Base-by-base conservation (phyloP, 805 yeast species). In the Yamadazyma insecticola region DNA sequence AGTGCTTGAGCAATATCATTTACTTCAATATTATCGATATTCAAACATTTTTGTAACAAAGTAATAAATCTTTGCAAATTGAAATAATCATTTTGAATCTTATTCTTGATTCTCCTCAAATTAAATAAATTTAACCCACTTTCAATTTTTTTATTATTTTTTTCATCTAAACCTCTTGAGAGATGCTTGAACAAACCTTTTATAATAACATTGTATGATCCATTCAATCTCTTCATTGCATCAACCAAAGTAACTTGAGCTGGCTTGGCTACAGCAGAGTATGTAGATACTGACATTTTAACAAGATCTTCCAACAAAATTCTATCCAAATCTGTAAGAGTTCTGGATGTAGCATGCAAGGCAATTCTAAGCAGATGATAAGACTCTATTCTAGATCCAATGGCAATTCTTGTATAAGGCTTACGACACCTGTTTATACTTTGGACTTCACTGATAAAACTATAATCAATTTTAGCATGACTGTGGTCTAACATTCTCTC, bases 361-460 rank as follows among this genome's bases (percentile, higher is more conserved):
- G 76, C 63, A 16, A 81, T 74, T 43, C 97, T 72, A 43, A 82
- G 78, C 51, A 76, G 74, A 43, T 89, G 96, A 40, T 77, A 82
- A 11, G 78, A 61, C 33, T 78, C 82, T 10, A 87, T 65, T 33
- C 95, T 70, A 0, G 84, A 74, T 3, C 84, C 94, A n/a, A 87
- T 51, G 2, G 83, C 71, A 1, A 85, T 70, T 48, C 96, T 76
- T 0, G 97, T 88, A 41, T 67, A 81, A 2, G 88, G 85, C 37
- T 81, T 78, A 5, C 76, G 60, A 13, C 76, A 53, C 26, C 83
- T 77, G 4, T 81, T 72, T 4, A 84, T 58, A n/a, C 74, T 64
- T 47, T 82, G 89, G 7, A 77, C 62, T 22, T 71, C 69, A 26
- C 72, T 72, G 32, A 81, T 63, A 46, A 72, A 77, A 0, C 69